Base-by-base conservation (phyloP, 768 basidiomycete genomes). In the Kwoniella sp. region DNA sequence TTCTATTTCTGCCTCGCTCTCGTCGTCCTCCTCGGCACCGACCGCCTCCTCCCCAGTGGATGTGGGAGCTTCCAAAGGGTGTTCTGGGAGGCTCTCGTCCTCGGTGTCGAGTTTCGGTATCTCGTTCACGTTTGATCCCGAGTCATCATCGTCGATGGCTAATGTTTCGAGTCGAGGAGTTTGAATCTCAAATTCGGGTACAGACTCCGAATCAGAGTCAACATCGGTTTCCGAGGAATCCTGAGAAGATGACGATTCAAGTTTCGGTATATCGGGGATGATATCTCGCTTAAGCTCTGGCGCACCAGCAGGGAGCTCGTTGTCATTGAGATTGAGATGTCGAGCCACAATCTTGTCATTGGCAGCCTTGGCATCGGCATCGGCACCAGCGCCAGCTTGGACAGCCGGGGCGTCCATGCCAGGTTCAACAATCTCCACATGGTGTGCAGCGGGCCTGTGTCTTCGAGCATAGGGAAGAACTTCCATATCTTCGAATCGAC, bases 401-500 rank as follows among this genome's bases (percentile, higher is more conserved):
- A 41, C 38, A 23, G 23, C 50, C 5, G 50, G 23, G 25, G 23
- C 50, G 4, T 51, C 50, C 50, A 25, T 51, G 22, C 26, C 50
- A 9, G 50, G 50, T 17, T 55, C 54, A 11, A 51, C 50, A 11
- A 25, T 17, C 22, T 13, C 5, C 2, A 26, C 50, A 17, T 4
- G 50, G 23, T 41, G 38, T 20, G 25, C 50, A 9, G 20, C 48
- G 23, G 62, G 48, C 56, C 30, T 47, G 3, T 48, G 23, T 48
- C 62, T 50, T 52, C 62, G 54, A 26, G 62, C 37, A 23, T 61
- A 70, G 5, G 74, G 72, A 8, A 73, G 31, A 3, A 68, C 58
- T 7, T 60, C 70, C 67, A 72, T 70, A 20, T 73, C 70, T 38
- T 70, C 66, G 31, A 76, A 69, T 38, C 30, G 41, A 4, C 69